Evolutionary conservation across 768 basidiomycete species (phyloP), one percentile per base, ranked within the genome.

Genomic region (Tricholoma flavovirens): DNA sequence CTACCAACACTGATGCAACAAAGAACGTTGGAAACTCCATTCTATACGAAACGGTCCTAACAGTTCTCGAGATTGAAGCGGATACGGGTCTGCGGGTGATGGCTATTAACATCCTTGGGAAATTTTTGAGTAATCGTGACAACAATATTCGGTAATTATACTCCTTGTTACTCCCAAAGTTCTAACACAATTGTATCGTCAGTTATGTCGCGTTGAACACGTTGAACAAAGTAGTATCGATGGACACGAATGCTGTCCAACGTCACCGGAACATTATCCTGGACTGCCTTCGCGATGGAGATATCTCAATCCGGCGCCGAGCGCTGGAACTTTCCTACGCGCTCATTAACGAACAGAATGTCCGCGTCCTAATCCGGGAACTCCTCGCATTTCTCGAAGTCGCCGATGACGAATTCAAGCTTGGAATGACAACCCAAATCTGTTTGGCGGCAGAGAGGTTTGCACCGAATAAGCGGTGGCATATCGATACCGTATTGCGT

Each of bases 1-100:
- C 97, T n/a, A 98, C 97, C 1, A 99, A 98, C 69, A 99, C 97
- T 0, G 97, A 99, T 64, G 88, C 90, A 4, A 85, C 90, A 5
- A 99, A 99, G 74, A 99, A 98, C 65, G 97, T 98, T 62, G 97
- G 97, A 52, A 98, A 98, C 70, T 87, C 96, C 3, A 98, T 99
- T 59, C 73, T 99, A 30, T 99, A 99, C 69, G 97, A 99, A 74
- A 96, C 96, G 0, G 96, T 98, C 5, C 78, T 98, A 60, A 93
- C 95, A 1, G 88, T 99, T 15, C 78, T 99, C 48, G 96, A 99
- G 62, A 98, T 98, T 59, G 94, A 99, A 65, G 95, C 97, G 10
- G 97, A 99, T 68, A 88, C 84, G 40, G 93, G 94, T 17, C 75
- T 99, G 19, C 87, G 97, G 1, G 95, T 98, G 45, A 98, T 99